A percentile compares a stretch with the other conserved stretches of the same genome.
Conservation (phyloP, 2,329 filamentous ascomycete genomes). For the Cladosporium oxysporum region DNA sequence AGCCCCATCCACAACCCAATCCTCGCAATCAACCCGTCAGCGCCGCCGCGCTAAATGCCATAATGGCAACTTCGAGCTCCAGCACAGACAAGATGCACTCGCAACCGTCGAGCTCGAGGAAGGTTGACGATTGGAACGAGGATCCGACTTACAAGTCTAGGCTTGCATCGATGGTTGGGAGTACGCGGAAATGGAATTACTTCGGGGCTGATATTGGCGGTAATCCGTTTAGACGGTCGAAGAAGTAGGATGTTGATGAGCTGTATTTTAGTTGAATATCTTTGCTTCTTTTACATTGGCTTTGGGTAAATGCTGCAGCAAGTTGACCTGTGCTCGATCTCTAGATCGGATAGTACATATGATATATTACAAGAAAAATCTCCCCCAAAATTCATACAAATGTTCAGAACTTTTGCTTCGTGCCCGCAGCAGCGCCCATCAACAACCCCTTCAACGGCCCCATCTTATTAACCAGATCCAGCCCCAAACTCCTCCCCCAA, state of each 20-base stretch:
- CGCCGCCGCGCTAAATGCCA: not conserved
- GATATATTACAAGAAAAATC: not conserved
- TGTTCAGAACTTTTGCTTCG: not conserved
- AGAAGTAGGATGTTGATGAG: not conserved
- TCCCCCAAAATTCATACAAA: not conserved
- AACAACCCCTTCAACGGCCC: constrained; percentile 78
- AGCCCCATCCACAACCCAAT: not conserved
- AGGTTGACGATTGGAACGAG: not conserved
- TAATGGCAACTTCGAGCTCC: not conserved
- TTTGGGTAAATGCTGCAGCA: not conserved
- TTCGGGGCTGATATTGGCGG: not conserved
- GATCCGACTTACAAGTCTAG: constrained; percentile 5
- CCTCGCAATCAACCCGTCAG: not conserved
- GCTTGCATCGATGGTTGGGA: not conserved
- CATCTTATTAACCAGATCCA: constrained; percentile 74
- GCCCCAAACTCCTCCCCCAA: constrained; percentile 72
- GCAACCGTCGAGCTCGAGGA: not conserved
- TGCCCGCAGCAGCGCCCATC: constrained; percentile 67
- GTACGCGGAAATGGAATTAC: not conserved
- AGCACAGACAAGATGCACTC: constrained; percentile 5
- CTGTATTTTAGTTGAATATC: not conserved
- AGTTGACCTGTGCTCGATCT: not conserved
- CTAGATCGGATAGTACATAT: not conserved
- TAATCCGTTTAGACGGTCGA: not conserved
- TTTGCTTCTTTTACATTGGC: not conserved